phyloP scores from a whole-genome alignment of 176 grass and related monocot genomes.

The Paspalum notatum region DNA sequence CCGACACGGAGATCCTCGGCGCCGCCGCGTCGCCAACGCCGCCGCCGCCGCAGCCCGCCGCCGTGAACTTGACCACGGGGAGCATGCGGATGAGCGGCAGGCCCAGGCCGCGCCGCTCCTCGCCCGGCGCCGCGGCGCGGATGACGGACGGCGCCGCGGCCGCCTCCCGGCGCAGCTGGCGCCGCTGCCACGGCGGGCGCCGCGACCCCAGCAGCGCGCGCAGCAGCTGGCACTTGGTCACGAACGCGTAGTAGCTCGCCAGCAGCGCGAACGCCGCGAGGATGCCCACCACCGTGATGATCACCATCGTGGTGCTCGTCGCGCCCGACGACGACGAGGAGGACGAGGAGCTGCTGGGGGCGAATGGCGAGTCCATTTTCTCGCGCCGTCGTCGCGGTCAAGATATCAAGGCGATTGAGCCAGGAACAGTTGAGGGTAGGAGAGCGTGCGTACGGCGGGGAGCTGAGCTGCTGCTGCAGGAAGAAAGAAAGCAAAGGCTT shows the following conservation, averaged over 20 bases:
- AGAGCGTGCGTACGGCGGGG: neutral
- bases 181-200: slow-evolving; percentile 28
- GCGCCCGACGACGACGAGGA: slow-evolving; percentile 43
- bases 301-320: slow-evolving; percentile 68
- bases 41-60: neutral
- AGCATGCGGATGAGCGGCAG: slow-evolving; percentile 70
- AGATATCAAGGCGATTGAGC: slow-evolving; percentile 5
- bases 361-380: neutral
- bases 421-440: slow-evolving; percentile 31
- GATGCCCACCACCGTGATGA: slow-evolving; percentile 80
- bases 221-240: slow-evolving; percentile 68
- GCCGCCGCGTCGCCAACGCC: neutral
- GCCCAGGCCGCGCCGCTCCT: slow-evolving; percentile 45
- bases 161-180: neutral
- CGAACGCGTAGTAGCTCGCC: slow-evolving; percentile 86
- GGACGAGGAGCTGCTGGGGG: neutral
- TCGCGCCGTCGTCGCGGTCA: neutral
- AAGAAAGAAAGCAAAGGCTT: slow-evolving; percentile 13
- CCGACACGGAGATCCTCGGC: slow-evolving; percentile 50
- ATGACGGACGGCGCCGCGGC: slow-evolving; percentile 23
- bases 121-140: neutral
- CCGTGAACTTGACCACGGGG: slow-evolving; percentile 61
- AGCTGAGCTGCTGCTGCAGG: neutral
- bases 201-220: slow-evolving; percentile 29
- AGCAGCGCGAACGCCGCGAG: slow-evolving; percentile 77